phyloP scores from a whole-genome alignment of 2,329 filamentous ascomycete species.

The Hirsutella minnesotensis region DNA sequence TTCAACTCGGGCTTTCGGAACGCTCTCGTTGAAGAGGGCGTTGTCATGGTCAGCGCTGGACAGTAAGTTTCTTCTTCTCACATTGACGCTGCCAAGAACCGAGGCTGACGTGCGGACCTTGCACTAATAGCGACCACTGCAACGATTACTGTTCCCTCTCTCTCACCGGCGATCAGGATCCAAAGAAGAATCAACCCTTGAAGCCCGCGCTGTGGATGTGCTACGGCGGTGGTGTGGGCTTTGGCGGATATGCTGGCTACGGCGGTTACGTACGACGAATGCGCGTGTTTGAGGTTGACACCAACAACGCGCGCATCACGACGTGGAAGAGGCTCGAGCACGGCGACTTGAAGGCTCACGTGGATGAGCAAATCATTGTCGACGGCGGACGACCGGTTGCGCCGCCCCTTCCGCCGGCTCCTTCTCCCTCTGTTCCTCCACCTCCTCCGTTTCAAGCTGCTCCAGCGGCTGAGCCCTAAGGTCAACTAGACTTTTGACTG shows the following conservation, averaged over 20 bases:
- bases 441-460: background rate
- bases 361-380: constrained; percentile 57
- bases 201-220: constrained; percentile 88
- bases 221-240: constrained; percentile 83
- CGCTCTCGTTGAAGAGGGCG: constrained; percentile 72
- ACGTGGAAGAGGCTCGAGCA: constrained; percentile 88
- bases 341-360: constrained; percentile 37
- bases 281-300: constrained; percentile 85
- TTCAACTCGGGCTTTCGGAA: constrained; percentile 93
- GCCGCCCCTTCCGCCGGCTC: constrained; percentile 13
- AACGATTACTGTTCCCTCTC: constrained; percentile 90
- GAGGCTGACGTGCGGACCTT: constrained; percentile 8
- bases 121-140: constrained; percentile 60
- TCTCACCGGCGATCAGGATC: constrained; percentile 17
- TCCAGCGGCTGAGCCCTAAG: background rate
- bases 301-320: constrained; percentile 74
- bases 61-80: constrained; percentile 60
- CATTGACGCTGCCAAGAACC: background rate
- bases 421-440: constrained; percentile 4
- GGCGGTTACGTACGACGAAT: constrained; percentile 73
- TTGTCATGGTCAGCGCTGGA: constrained; percentile 81
- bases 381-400: constrained; percentile 40
- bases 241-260: constrained; percentile 92
- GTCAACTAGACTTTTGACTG: background rate
- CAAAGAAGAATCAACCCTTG: constrained; percentile 7